Percentiles rank a stretch among this genome's conserved stretches.
Evolutionary conservation across 495 filamentous ascomycete genomes (phyloP).

Genomic region (Aspergillus saccharolyticus): DNA sequence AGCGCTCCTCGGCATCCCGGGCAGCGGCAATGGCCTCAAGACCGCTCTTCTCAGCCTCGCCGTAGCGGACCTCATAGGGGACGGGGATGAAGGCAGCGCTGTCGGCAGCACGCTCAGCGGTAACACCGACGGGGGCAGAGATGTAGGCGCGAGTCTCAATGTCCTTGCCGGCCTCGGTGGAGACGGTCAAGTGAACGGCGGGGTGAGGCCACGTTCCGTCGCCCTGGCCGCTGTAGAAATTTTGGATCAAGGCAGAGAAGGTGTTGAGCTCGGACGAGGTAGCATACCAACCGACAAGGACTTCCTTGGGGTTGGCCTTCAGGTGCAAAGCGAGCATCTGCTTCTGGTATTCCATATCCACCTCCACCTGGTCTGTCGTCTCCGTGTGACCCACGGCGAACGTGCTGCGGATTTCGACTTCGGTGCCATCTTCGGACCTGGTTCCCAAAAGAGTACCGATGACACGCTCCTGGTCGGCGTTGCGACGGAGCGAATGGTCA

Average conservation of each 20-base stretch:
- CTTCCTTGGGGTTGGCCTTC: constrained; percentile 88
- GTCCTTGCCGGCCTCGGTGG: constrained; percentile 75
- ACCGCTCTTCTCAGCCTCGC: constrained; percentile 86
- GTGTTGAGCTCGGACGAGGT: constrained; percentile 93
- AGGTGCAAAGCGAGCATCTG: constrained; percentile 93
- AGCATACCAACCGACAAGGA: constrained; percentile 96
- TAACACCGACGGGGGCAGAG: constrained; percentile 89
- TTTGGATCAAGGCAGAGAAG: constrained; percentile 96
- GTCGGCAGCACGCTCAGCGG: constrained; percentile 87
- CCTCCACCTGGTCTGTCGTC: constrained; percentile 96
- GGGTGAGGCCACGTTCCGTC: constrained; percentile 96
- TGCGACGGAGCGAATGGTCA: constrained; percentile 89
- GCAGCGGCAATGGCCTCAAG: constrained; percentile 80
- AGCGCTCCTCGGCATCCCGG: constrained; percentile 70
- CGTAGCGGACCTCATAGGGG: constrained; percentile 85
- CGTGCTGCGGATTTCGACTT: constrained; percentile 89
- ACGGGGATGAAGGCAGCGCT: constrained; percentile 95
- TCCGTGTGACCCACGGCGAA: constrained; percentile 98
- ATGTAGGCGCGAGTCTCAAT: constrained; percentile 89
- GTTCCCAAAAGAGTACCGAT: constrained; percentile 92
- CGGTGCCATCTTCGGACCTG: constrained; percentile 90
- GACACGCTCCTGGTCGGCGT: constrained; percentile 85
- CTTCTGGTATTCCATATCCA: constrained; percentile 99
- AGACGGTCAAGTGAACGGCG: constrained; percentile 91
- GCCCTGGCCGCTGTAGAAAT: constrained; percentile 96